A percentile compares a stretch with the other conserved stretches of the same genome.
phyloP scores from a whole-genome alignment of 176 grass and related monocot species.

The Musa troglodytarum region DNA sequence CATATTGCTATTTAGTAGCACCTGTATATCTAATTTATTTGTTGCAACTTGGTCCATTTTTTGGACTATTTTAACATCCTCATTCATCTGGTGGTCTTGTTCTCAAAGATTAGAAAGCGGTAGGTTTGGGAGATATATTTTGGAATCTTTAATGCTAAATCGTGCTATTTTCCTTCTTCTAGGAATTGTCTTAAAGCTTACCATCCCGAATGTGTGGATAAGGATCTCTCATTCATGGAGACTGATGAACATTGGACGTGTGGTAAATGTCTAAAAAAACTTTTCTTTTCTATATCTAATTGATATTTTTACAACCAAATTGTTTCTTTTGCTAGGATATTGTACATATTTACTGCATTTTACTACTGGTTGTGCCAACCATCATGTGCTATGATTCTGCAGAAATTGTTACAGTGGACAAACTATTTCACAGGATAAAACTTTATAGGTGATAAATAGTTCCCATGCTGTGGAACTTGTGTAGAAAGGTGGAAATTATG shows the following conservation, averaged over 20 bases:
- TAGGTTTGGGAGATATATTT: too few species aligned
- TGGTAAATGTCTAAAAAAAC: conserved; percentile 25
- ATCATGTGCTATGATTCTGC: not conserved
- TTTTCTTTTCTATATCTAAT: not conserved
- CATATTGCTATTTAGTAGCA: too few species aligned
- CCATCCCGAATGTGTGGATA: conserved; percentile 45
- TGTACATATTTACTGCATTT: too few species aligned
- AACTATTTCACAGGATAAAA: not conserved
- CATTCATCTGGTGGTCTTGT: not conserved
- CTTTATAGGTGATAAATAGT: not conserved
- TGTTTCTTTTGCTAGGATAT: too few species aligned
- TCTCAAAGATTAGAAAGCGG: not conserved
- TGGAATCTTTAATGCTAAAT: not conserved
- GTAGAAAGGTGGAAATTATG: too few species aligned
- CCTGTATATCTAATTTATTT: too few species aligned
- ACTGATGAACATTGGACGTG: conserved; percentile 40
- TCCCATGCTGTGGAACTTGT: too few species aligned
- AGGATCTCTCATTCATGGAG: conserved; percentile 32
- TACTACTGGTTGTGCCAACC: not conserved
- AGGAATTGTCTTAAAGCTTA: conserved; percentile 81
- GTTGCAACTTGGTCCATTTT: too few species aligned
- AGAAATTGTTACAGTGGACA: not conserved
- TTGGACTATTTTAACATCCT: not conserved
- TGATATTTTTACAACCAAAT: not conserved
- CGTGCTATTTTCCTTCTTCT: conserved; percentile 24